Base-by-base conservation (phyloP, 129 eudicot species). In the Lonicera japonica region DNA sequence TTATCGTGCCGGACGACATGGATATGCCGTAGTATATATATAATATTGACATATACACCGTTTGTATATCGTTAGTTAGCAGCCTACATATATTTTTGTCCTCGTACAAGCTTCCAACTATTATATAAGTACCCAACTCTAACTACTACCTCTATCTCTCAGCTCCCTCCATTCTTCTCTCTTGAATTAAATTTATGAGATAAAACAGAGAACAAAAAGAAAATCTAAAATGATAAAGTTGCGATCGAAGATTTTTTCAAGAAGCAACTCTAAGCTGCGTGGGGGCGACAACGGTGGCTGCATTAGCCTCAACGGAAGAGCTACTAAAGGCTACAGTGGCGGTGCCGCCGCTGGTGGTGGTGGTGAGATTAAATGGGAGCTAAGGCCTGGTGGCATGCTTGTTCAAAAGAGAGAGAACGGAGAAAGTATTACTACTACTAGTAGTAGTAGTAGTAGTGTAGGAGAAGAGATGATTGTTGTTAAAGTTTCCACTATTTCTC, bases 311-410 rank as follows among this genome's bases (percentile, higher is more conserved):
- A 63, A 25, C 15, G 61, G 21, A 13, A 40, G 25, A 25, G 57
- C 36, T 29, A 29, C 36, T 1, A 29, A 29, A 29, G 36, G 36
- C 36, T 1, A 6, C 36, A 6, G 36, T 29, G 36, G 36, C 36
- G 6, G 36, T 6, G 36, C 4, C 36, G 6, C 36, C 40, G 75
- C 54, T 3, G 23, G 52, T 21, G 65, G 52, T 16, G 55, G 41
- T 21, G 71, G 61, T 11, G 89, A 89, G 53, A 81, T 89, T 34
- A 83, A 74, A 68, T 89, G 97, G 97, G 97, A 89, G 54, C 21
- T 89, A 24, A 80, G 95, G 12, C 97, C 97, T 0, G 88, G 95
- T 13, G 95, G 97, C 48, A 89, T 89, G 97, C 86, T 89, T 73
- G 97, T 89, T 54, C 95, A 89, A 15, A 89, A 69, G 63, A 70